Percentiles rank a stretch among this genome's conserved stretches.
Evolutionary conservation across 2,329 filamentous ascomycete genomes (phyloP).

Genomic region (Fusarium goolgardi): DNA sequence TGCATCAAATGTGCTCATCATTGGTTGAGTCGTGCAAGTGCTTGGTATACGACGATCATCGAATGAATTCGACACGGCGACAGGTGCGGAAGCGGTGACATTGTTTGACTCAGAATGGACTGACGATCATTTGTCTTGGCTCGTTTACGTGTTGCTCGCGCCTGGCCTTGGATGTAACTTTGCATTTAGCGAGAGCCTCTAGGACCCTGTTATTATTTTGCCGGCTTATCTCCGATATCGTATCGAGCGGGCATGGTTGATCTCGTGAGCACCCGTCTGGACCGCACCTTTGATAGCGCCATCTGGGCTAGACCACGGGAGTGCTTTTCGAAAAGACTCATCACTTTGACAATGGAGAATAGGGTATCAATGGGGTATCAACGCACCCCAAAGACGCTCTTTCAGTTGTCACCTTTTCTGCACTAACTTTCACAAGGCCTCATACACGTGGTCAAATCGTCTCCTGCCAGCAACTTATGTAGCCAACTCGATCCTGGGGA

Average conservation of each 20-base stretch:
- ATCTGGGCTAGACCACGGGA: conserved; percentile 17
- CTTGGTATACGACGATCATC: conserved; percentile 7
- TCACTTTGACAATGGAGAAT: conserved; percentile 12
- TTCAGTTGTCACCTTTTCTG: conserved; percentile 10
- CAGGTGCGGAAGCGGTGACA: conserved; percentile 34
- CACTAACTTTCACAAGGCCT: conserved; percentile 16
- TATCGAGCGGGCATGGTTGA: conserved; percentile 38
- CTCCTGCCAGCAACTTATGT: conserved; percentile 24
- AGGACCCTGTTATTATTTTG: conserved; percentile 27
- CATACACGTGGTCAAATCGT: conserved; percentile 41
- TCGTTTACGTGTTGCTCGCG: conserved; percentile 38
- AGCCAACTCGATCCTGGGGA: conserved; percentile 25
- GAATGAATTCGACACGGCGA: conserved; percentile 9
- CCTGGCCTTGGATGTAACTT: conserved; percentile 23
- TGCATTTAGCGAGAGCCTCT: not conserved
- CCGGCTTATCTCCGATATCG: conserved; percentile 49
- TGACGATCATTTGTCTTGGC: conserved; percentile 40
- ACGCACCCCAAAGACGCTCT: conserved; percentile 25
- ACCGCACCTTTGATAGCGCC: conserved; percentile 37
- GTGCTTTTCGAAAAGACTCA: conserved; percentile 5
- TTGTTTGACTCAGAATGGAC: conserved; percentile 40
- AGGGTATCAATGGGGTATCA: conserved; percentile 39
- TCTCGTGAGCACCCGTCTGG: conserved; percentile 42
- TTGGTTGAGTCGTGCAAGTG: conserved; percentile 10
- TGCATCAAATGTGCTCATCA: not conserved